phyloP scores from a whole-genome alignment of 257 asterid species.

The Rehmannia glutinosa region DNA sequence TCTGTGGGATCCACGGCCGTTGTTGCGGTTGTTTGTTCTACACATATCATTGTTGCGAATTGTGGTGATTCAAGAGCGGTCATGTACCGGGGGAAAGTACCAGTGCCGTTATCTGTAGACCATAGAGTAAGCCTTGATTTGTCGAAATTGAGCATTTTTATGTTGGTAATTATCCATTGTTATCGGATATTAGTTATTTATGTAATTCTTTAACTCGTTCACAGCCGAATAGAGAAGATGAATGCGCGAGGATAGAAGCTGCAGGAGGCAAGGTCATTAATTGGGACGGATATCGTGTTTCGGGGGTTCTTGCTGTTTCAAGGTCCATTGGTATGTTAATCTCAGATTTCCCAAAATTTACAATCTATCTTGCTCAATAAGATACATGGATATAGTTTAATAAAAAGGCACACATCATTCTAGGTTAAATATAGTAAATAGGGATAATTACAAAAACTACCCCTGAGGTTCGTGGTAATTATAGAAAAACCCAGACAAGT shows the following conservation, averaged over 20 bases:
- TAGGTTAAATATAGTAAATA: background rate
- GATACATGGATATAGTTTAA: background rate
- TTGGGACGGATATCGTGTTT: constrained; percentile 49
- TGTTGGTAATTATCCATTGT: background rate
- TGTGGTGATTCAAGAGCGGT: constrained; percentile 97
- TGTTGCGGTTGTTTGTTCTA: constrained; percentile 61
- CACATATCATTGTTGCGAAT: constrained; percentile 78
- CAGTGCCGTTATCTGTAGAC: constrained; percentile 66
- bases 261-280: constrained; percentile 46
- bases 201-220: background rate
- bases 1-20: constrained; percentile 95
- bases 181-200: background rate
- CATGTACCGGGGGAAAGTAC: constrained; percentile 57
- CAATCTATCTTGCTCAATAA: background rate
- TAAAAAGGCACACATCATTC: no score
- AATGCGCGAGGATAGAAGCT: constrained; percentile 43
- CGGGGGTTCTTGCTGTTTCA: constrained; percentile 49
- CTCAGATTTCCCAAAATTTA: background rate
- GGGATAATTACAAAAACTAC: background rate
- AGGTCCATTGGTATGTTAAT: constrained; percentile 38
- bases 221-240: constrained; percentile 52
- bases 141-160: background rate
- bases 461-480: background rate
- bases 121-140: constrained; percentile 53
- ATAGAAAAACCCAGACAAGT: background rate